Conservation (phyloP, 2,329 filamentous ascomycete genomes). For the Neofusicoccum sp. region DNA sequence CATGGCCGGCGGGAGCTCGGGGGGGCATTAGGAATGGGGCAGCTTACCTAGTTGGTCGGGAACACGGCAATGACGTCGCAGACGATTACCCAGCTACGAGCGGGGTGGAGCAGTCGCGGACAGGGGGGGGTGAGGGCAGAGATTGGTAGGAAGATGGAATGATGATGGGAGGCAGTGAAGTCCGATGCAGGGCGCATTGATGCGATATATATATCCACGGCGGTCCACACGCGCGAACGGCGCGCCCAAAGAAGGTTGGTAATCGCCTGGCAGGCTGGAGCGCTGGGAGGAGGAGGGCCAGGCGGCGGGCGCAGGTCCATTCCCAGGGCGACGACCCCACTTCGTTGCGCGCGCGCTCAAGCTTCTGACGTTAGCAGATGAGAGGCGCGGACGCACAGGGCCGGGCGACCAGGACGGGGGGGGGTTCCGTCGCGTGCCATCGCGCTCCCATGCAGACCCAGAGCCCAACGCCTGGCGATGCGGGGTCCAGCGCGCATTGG, state of each 20-base stretch:
- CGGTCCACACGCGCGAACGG: constrained; percentile 3
- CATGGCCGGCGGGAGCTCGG: background rate
- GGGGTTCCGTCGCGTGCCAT: background rate
- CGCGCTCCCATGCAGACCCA: background rate
- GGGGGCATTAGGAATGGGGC: background rate
- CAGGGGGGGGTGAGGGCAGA: background rate
- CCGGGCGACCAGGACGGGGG: background rate
- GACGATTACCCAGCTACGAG: constrained; percentile 4
- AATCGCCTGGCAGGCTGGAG: background rate
- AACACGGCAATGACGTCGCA: constrained; percentile 9
- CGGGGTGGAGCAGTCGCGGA: background rate
- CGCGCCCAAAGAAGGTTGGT: background rate
- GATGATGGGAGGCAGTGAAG: background rate
- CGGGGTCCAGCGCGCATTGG: constrained; percentile 14
- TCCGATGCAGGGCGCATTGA: constrained; percentile 1
- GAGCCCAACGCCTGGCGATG: background rate
- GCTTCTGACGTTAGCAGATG: constrained; percentile 12
- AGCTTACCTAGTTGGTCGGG: constrained; percentile 5
- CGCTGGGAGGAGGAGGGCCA: background rate
- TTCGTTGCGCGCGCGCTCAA: background rate
- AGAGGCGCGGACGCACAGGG: background rate
- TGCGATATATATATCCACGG: constrained; percentile 1
- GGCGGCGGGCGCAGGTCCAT: background rate
- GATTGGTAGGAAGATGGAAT: background rate
- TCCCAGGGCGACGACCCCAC: constrained; percentile 10